Evolutionary conservation across 129 eudicot species (phyloP).

Genomic region (sunflower (Helianthus annuus)): HanXRQr2.0-SUNRISE NC_035444.2:37871781-37872280

Average conservation of each 20-base stretch:
- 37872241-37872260: slow-evolving; percentile 99
- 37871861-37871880: slow-evolving; percentile 57
- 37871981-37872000: background rate
- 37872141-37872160: background rate
- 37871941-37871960: background rate
- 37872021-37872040: slow-evolving; percentile 94
- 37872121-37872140: background rate
- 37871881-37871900: slow-evolving; percentile 78
- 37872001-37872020: slow-evolving; percentile 44
- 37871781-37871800: background rate
- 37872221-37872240: slow-evolving; percentile 96
- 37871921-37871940: slow-evolving; percentile 70
- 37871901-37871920: slow-evolving; percentile 91
- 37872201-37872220: slow-evolving; percentile 94
- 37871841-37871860: slow-evolving; percentile 60
- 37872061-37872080: slow-evolving; percentile 83
- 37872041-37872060: slow-evolving; percentile 99
- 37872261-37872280: slow-evolving; percentile 78
- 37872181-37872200: background rate
- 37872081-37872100: slow-evolving; percentile 94
- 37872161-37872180: too few relatives aligned
- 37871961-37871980: background rate
- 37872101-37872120: slow-evolving; percentile 73
- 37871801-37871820: background rate
- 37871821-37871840: background rate